These are phyloP conservation scores for Mucor velutinosus DNA, from an alignment of 371 early-diverging fungal species.

Conservation along the genomic window DNA sequence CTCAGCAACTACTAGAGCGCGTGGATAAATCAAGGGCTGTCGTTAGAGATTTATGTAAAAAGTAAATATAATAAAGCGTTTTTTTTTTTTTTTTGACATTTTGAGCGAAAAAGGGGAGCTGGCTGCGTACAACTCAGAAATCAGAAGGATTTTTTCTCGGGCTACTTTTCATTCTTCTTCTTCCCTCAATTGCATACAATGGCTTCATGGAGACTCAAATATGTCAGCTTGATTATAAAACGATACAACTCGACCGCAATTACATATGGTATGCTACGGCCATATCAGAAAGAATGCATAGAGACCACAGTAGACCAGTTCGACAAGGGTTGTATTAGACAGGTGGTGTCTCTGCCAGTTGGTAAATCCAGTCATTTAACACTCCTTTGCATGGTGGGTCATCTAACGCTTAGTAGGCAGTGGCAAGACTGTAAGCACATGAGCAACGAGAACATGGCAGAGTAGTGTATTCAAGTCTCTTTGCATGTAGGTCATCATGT, in stretches of 20 bases:
- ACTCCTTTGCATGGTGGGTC: no score
- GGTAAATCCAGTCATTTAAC: constrained; percentile 33
- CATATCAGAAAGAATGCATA: constrained; percentile 87
- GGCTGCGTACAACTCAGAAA: neutral
- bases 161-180: neutral
- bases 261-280: constrained; percentile 40
- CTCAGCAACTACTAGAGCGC: constrained; percentile 52
- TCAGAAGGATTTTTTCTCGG: neutral
- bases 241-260: constrained; percentile 7
- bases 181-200: neutral
- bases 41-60: constrained; percentile 14
- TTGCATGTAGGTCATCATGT: constrained; percentile 72
- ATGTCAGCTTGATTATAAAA: neutral
- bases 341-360: constrained; percentile 84
- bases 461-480: neutral
- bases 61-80: constrained; percentile 1
- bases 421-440: constrained; percentile 77
- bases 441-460: neutral
- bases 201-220: neutral
- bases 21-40: constrained; percentile 48
- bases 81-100: neutral
- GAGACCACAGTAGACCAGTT: constrained; percentile 56
- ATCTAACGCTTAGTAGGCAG: constrained; percentile 54
- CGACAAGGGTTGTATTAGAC: constrained; percentile 58
- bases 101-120: neutral